Conservation (phyloP, 768 basidiomycete genomes). For the Heimioporus sp. region DNA sequence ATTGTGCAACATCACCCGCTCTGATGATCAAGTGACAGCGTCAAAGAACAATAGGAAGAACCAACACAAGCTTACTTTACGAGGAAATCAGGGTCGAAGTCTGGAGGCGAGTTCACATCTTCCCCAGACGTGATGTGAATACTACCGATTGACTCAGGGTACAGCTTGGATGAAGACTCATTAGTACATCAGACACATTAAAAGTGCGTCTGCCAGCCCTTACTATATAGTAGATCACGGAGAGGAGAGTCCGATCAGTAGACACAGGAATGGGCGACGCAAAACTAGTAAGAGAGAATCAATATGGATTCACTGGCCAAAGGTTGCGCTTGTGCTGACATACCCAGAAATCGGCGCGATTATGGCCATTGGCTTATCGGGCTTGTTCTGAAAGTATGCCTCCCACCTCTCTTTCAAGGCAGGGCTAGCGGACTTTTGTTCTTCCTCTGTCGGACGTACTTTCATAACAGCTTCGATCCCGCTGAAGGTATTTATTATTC, state of each 20-base stretch:
- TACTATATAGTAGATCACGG: conserved; percentile 33
- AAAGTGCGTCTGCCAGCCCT: neutral
- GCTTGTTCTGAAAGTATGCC: conserved; percentile 6
- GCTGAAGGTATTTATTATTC: conserved; percentile 1
- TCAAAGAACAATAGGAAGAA: neutral
- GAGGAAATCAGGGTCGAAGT: conserved; percentile 46
- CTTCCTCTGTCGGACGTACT: conserved; percentile 19
- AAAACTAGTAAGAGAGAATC: too few relatives aligned
- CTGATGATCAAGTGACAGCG: neutral
- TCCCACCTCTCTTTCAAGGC: conserved; percentile 23
- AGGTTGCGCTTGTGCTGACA: neutral
- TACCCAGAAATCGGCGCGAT: conserved; percentile 44
- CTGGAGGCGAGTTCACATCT: conserved; percentile 39
- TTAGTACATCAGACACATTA: neutral
- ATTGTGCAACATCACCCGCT: conserved; percentile 38
- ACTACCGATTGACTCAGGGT: conserved; percentile 45
- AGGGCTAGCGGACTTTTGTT: conserved; percentile 19
- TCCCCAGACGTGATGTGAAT: conserved; percentile 45
- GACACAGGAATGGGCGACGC: conserved; percentile 8
- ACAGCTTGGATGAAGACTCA: conserved; percentile 18
- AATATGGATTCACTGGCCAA: too few relatives aligned
- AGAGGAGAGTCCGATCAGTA: conserved; percentile 26
- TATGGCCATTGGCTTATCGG: conserved; percentile 30
- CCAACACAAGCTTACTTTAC: conserved; percentile 33
- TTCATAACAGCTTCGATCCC: conserved; percentile 20